Evolutionary conservation across 805 yeast genomes (phyloP), one percentile per base, ranked within the genome.

Genomic region (Saccharomycopsis lassenensis): DNA sequence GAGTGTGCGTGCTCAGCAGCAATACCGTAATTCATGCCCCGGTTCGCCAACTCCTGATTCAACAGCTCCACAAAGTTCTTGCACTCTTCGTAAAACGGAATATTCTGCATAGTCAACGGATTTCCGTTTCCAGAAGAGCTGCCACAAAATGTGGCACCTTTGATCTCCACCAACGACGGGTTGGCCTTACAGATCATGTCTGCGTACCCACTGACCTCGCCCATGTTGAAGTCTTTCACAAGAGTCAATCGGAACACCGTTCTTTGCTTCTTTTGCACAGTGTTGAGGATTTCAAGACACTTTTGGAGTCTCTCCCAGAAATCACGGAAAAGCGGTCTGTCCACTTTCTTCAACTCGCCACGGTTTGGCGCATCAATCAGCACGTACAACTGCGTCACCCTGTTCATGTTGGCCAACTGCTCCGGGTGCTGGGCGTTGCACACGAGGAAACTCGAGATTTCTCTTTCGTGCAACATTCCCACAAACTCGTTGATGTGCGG

Each of bases 351-450:
- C 53, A 86, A 67, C 44, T 81, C 83, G 17, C 67, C 68, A 52
- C 79, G 84, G 5, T 85, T 80, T n/a, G 94, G 78, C 1, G 96
- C 95, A 62, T 86, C 96, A 48, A 86, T 86, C 31, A 94, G 82
- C 14, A 86, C 95, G 52, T 86, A 86, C 30, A 86, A 63, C 59
- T 86, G 96, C 1, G 96, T 86, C 6, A 86, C 95, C 49, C 77
- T 80, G 21, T 69, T 59, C 50, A 86, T 62, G 2, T 67, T 65
- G 16, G 69, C 73, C 47, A 86, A 63, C 44, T 85, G 81, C 35
- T 79, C 86, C 3, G 96, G 96, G 57, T 86, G 96, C 61, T 86
- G 96, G 6, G 96, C 96, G 54, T 86, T 86, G 60, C 96, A 87
- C 8, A 86, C 96, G 49, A 86, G 65, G 56, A 86, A 86, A 35